Percentiles rank a stretch among this genome's conserved stretches.
These are phyloP conservation scores for Aquilaria sinensis DNA, from an alignment of 345 rosid species.

Conservation along the genomic window DNA sequence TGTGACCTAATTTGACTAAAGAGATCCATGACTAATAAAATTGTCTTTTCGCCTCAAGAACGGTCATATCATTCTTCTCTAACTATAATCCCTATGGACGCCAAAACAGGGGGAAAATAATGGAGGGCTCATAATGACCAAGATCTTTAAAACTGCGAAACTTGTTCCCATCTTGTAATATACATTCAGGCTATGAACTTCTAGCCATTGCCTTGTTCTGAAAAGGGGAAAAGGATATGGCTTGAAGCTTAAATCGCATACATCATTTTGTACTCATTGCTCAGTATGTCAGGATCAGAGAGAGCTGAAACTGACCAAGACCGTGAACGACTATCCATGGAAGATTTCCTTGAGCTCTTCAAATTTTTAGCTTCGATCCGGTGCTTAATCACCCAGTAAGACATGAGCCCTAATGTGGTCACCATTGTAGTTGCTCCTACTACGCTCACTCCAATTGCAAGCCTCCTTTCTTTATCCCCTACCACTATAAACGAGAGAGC, in stretches of 20 bases:
- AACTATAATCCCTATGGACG: too few relatives aligned
- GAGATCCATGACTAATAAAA: too few relatives aligned
- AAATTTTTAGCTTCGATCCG: constrained; percentile 70
- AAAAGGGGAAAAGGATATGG: neutral
- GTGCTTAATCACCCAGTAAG: constrained; percentile 84
- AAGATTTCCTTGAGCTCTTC: constrained; percentile 56
- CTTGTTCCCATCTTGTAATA: neutral
- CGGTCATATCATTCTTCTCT: too few relatives aligned
- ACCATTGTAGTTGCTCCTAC: constrained; percentile 79
- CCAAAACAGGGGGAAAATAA: too few relatives aligned
- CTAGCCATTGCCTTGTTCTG: constrained; percentile 1
- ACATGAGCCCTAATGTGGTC: constrained; percentile 89
- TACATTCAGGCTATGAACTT: neutral
- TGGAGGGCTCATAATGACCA: neutral
- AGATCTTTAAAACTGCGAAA: neutral
- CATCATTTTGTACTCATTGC: constrained; percentile 17
- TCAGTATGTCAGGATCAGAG: constrained; percentile 16
- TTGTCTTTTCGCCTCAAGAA: too few relatives aligned
- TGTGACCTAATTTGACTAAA: too few relatives aligned
- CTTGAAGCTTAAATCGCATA: constrained; percentile 9
- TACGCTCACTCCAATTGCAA: constrained; percentile 73
- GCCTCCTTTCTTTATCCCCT: constrained; percentile 65
- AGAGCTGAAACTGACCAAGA: constrained; percentile 33
- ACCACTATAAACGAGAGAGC: constrained; percentile 82
- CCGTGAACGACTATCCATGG: constrained; percentile 48